Conservation (phyloP, 306 rosid genomes). For the Pachyrhizus erosus region DNA sequence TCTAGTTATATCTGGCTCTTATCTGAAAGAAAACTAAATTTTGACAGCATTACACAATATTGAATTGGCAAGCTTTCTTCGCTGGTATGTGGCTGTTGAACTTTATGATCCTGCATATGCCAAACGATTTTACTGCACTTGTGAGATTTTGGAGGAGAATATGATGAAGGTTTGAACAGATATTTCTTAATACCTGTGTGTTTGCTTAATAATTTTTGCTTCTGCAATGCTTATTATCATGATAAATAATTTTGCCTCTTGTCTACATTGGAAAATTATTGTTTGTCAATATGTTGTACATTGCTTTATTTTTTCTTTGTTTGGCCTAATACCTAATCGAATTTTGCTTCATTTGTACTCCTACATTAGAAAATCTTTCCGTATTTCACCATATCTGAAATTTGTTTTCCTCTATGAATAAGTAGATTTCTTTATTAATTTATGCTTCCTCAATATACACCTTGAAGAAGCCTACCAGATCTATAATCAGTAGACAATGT, state of each 20-base stretch:
- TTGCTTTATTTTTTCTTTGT: background rate
- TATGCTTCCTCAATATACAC: constrained; percentile 2
- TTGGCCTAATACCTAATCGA: constrained; percentile 16
- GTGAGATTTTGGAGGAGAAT: constrained; percentile 92
- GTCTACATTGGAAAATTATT: constrained; percentile 9
- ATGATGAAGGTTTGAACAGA: constrained; percentile 85
- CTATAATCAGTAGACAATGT: background rate
- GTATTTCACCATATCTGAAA: constrained; percentile 2
- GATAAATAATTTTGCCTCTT: constrained; percentile 20
- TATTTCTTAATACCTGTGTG: constrained; percentile 21
- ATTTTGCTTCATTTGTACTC: constrained; percentile 25
- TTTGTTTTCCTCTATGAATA: background rate
- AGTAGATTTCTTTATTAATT: background rate
- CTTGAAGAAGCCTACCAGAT: constrained; percentile 19
- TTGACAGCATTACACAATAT: constrained; percentile 83
- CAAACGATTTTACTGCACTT: constrained; percentile 89
- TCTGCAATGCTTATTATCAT: constrained; percentile 12
- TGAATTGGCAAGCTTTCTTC: constrained; percentile 98
- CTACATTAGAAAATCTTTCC: constrained; percentile 12
- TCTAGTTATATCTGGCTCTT: constrained; percentile 42
- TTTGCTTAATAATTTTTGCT: constrained; percentile 26
- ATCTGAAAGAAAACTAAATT: constrained; percentile 50
- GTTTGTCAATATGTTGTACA: background rate
- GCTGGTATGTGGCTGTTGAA: constrained; percentile 99
- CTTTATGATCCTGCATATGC: constrained; percentile 96